Percentiles rank a stretch among this genome's conserved stretches.
Evolutionary conservation across 2,329 filamentous ascomycete genomes (phyloP).

Genomic region (Fusarium illudens): DNA sequence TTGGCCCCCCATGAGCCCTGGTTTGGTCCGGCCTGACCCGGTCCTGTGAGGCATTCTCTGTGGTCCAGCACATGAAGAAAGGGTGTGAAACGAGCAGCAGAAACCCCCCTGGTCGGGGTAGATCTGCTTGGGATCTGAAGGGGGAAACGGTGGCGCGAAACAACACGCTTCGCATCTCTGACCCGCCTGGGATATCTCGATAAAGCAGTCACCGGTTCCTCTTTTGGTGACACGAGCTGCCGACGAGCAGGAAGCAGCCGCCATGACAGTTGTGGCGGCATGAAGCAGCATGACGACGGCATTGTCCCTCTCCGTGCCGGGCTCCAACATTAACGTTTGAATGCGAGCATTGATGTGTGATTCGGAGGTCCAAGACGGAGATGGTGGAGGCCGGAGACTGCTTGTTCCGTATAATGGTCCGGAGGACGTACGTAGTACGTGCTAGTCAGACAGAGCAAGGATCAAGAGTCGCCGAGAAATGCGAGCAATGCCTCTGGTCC

Average conservation of each 20-base stretch:
- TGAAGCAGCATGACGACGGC: slow-evolving; percentile 9
- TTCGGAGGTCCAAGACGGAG: slow-evolving; percentile 7
- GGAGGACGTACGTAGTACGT: slow-evolving; percentile 23
- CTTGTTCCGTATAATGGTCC: slow-evolving; percentile 21
- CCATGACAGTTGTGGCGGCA: slow-evolving; percentile 38
- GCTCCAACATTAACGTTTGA: slow-evolving; percentile 12
- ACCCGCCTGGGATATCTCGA: slow-evolving; percentile 21
- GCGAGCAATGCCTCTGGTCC: slow-evolving; percentile 10
- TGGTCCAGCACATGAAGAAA: neutral
- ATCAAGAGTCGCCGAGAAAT: slow-evolving; percentile 20
- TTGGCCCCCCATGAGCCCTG: slow-evolving; percentile 24
- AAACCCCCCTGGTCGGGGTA: slow-evolving; percentile 1
- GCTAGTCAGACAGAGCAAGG: slow-evolving; percentile 29
- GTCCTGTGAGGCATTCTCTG: slow-evolving; percentile 9
- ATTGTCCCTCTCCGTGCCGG: slow-evolving; percentile 11
- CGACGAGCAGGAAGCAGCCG: neutral
- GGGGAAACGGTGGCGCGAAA: slow-evolving; percentile 24
- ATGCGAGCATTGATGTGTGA: slow-evolving; percentile 1
- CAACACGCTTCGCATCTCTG: slow-evolving; percentile 19
- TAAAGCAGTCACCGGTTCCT: slow-evolving; percentile 18
- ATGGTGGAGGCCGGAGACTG: slow-evolving; percentile 15
- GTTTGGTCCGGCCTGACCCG: slow-evolving; percentile 29
- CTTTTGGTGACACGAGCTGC: slow-evolving; percentile 1
- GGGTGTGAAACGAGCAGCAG: slow-evolving; percentile 10
- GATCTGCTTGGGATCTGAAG: slow-evolving; percentile 28